Evolutionary conservation across 305 asterid species (phyloP).

Genomic region (Lippia alba): DNA sequence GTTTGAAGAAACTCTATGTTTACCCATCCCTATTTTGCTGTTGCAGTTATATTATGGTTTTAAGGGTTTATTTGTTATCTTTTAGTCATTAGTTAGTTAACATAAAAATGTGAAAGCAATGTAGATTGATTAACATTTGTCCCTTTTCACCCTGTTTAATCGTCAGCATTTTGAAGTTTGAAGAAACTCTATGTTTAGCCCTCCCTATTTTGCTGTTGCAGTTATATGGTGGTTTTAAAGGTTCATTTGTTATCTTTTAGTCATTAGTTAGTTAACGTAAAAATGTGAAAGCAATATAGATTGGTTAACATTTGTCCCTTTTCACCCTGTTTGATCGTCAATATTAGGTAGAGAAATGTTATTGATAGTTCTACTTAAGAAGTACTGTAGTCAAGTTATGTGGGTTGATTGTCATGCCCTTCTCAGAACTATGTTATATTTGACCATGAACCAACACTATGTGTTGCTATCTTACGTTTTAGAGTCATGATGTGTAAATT

Average conservation of each 20-base stretch:
- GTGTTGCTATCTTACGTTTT: not conserved
- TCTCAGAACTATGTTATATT: not conserved
- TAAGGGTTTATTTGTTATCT: not conserved
- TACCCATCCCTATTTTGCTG: not conserved
- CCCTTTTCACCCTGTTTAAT: not conserved
- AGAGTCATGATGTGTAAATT: slow-evolving; percentile 2
- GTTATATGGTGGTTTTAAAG: slow-evolving; percentile 19
- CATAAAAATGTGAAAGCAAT: no score
- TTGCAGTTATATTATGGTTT: slow-evolving; percentile 11
- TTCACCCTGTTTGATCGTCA: slow-evolving; percentile 2
- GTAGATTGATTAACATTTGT: not conserved
- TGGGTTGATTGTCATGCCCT: not conserved
- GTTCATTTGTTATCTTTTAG: not conserved
- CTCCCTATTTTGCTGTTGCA: not conserved
- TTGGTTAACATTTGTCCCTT: not conserved
- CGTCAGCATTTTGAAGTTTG: not conserved
- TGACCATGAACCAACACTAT: slow-evolving; percentile 2
- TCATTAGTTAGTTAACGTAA: not conserved
- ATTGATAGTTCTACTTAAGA: not conserved
- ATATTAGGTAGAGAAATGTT: slow-evolving; percentile 14
- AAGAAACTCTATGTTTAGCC: not conserved
- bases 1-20: not conserved
- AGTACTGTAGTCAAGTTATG: slow-evolving; percentile 23
- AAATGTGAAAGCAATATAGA: not conserved
- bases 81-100: slow-evolving; percentile 1